Base-by-base conservation (phyloP, 768 basidiomycete species). In the Rhizopogon rudus region DNA sequence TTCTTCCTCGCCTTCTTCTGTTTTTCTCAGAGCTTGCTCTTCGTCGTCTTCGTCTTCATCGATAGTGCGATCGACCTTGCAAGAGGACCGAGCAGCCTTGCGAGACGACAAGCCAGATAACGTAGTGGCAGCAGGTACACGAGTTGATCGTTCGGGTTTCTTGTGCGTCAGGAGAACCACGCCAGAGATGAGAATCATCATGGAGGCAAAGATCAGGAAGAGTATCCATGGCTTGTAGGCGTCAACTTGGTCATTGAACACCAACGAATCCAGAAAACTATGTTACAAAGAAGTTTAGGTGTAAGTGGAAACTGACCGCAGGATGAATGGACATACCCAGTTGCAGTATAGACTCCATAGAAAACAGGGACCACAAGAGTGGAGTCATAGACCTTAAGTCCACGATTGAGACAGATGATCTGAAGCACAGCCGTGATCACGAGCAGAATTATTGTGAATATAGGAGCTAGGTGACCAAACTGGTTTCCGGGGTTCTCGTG, bases 111-210 rank as follows among this genome's bases (percentile, higher is more conserved):
- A 46, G 25, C 63, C 56, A 33, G 66, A 66, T 20, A 67, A 65
- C 8, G 64, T 67, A 40, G 61, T 64, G 56, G 65, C 64, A 56
- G 61, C 63, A 57, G 60, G 55, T 56, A 58, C 25, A 62, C 48
- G 52, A 57, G 60, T 56, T 16, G 64, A 63, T 56, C 63, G 73
- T 67, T 91, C 88, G 0, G 92, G 87, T 63, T 95, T 93, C 76
- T 98, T 95, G 73, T 91, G 85, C 3, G 93, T 95, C 25, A 98
- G 77, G 1, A 98, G 81, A n/a, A 95, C 88, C 51, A 98, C 96
- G 9, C 96, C 95, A 0, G 81, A 83, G 44, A 98, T 87, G 53
- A 98, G 85, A 42, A 97, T 78, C 43, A 84, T 71, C 61, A 98
- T 95, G 2, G 93, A 94, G 40, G 85, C 71, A 64, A 91, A 93